These are phyloP conservation scores for Trametes maxima DNA, from an alignment of 768 basidiomycete species.

Conservation along the genomic window DNA sequence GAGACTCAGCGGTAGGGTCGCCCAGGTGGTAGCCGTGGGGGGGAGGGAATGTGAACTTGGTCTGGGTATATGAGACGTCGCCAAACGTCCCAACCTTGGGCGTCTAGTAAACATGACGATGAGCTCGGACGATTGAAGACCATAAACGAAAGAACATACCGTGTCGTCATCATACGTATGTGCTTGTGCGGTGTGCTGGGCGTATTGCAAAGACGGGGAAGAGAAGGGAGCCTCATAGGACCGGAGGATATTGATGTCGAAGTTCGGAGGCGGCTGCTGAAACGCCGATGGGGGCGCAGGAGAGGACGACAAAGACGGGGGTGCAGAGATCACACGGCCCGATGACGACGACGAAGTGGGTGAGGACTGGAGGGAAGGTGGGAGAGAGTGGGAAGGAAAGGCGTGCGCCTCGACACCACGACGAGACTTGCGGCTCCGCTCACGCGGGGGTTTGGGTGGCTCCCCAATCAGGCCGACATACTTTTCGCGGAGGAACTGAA, in stretches of 20 bases:
- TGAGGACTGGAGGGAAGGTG: slow-evolving; percentile 4
- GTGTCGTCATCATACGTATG: not conserved
- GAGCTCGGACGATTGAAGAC: not conserved
- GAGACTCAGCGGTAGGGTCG: slow-evolving; percentile 1
- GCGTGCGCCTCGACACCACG: slow-evolving; percentile 1
- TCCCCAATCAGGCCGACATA: slow-evolving; percentile 39
- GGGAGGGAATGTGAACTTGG: slow-evolving; percentile 16
- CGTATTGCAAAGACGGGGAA: not conserved
- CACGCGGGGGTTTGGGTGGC: slow-evolving; percentile 39
- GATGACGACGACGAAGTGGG: not conserved
- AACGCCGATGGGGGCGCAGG: not conserved
- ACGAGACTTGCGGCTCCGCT: slow-evolving; percentile 35
- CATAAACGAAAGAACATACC: not conserved
- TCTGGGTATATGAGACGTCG: slow-evolving; percentile 6
- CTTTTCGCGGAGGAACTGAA: slow-evolving; percentile 39
- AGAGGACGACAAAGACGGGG: not conserved
- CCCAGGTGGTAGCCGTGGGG: not conserved
- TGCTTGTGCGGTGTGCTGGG: not conserved
- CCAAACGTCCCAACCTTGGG: slow-evolving; percentile 13
- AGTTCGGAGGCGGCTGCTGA: not conserved
- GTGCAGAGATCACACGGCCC: slow-evolving; percentile 3
- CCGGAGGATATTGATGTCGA: not conserved
- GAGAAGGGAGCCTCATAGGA: not conserved
- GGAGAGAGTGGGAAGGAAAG: not conserved
- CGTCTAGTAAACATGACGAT: not conserved